Percentiles rank a stretch among this genome's conserved stretches.
Conservation (phyloP, 2,329 filamentous ascomycete species). For the Venturia asperata region DNA sequence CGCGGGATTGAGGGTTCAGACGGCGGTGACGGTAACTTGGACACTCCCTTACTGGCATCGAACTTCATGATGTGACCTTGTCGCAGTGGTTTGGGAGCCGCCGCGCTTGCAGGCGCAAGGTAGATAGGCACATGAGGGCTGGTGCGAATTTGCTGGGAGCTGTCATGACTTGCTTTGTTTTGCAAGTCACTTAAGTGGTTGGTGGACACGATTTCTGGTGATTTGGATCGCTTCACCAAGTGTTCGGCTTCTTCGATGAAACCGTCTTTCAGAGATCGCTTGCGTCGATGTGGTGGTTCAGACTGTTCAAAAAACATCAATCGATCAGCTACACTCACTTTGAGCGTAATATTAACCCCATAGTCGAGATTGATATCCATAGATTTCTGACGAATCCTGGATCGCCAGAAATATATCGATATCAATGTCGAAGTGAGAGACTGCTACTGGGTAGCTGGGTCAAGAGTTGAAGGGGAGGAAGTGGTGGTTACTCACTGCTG, state of each 20-base stretch:
- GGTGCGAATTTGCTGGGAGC: neutral
- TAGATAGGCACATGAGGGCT: neutral
- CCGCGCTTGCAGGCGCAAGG: neutral
- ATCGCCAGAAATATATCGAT: no score
- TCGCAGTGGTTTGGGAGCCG: neutral
- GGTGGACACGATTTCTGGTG: neutral
- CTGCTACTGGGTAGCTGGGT: no score
- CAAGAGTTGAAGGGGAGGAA: no score
- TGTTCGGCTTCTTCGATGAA: neutral
- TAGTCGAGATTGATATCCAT: neutral
- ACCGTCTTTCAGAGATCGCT: neutral
- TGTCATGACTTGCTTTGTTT: neutral
- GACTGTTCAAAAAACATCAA: neutral
- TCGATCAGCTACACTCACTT: neutral
- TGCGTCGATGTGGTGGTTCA: neutral
- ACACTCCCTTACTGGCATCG: neutral
- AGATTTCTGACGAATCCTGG: neutral
- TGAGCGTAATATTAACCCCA: no score
- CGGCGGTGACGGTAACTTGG: neutral
- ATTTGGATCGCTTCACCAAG: neutral
- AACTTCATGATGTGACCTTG: slow-evolving; percentile 6
- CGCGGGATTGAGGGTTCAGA: neutral
- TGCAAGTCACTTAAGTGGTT: neutral
- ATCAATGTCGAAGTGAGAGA: no score
- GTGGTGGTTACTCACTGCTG: no score